A percentile compares a stretch with the other conserved stretches of the same genome.
Evolutionary conservation across 2,329 filamentous ascomycete species (phyloP).

Genomic region (Aspergillus chevalieri): DNA sequence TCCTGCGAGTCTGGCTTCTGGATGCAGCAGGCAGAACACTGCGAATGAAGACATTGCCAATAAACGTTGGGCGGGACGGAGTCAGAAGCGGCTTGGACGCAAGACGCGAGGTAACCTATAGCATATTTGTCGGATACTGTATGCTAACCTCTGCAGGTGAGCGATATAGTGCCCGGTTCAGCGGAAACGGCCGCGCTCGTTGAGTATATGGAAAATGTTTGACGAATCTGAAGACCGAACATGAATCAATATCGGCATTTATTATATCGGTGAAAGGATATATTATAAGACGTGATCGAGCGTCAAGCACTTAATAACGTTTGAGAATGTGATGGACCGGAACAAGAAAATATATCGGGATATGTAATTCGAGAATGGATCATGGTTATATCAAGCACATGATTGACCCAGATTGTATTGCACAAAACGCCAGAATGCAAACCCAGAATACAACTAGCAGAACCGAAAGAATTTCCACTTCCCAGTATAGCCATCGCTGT

Average conservation of each 20-base stretch:
- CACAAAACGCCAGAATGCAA: constrained; percentile 22
- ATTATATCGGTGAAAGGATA: not conserved
- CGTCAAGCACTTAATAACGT: not conserved
- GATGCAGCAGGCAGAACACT: constrained; percentile 17
- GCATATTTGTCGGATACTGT: not conserved
- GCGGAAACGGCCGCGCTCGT: not conserved
- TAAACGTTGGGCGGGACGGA: constrained; percentile 6
- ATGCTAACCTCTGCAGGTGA: constrained; percentile 20
- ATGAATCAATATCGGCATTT: not conserved
- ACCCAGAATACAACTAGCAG: constrained; percentile 12
- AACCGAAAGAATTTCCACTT: constrained; percentile 1
- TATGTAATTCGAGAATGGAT: not conserved
- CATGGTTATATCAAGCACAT: constrained; percentile 9
- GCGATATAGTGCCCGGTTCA: constrained; percentile 27
- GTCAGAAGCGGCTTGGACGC: constrained; percentile 13
- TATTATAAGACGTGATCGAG: not conserved
- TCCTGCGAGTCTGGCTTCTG: constrained; percentile 24
- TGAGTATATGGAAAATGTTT: not conserved
- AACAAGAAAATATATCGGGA: not conserved
- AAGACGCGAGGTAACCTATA: constrained; percentile 22
- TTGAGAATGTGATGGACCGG: not conserved
- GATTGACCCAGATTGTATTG: constrained; percentile 20
- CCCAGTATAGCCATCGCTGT: constrained; percentile 5
- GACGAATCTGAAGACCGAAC: not conserved
- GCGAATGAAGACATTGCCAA: constrained; percentile 5